These are phyloP conservation scores for Apophysomyces sp. DNA, from an alignment of 371 early-diverging fungal species.

Conservation along the genomic window DNA sequence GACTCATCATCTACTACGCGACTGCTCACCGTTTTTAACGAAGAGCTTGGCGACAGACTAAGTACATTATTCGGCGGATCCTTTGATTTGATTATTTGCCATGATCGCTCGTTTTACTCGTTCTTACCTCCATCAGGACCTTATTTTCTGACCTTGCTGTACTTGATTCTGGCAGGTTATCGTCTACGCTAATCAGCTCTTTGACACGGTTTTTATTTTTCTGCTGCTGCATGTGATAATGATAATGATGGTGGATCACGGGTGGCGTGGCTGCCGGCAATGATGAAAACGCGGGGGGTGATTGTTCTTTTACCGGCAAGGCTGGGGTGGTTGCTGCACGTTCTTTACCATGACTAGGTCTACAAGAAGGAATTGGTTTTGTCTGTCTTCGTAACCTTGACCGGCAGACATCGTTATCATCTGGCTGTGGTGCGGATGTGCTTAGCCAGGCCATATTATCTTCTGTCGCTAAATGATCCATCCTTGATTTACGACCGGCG, in stretches of 20 bases:
- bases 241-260: slow-evolving; percentile 39
- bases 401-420: background rate
- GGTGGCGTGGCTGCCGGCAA: slow-evolving; percentile 13
- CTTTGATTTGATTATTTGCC: background rate
- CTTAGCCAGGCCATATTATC: background rate
- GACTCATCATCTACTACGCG: background rate
- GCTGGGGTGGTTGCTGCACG: background rate
- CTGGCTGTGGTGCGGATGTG: background rate
- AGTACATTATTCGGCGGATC: background rate
- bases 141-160: background rate
- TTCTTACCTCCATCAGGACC: background rate
- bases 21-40: background rate
- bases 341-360: background rate
- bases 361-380: background rate
- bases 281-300: slow-evolving; percentile 15
- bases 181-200: background rate
- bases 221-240: slow-evolving; percentile 24
- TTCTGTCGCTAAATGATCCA: background rate
- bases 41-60: background rate
- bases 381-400: background rate
- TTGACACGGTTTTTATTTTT: background rate
- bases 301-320: background rate
- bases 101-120: background rate
- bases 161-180: background rate
- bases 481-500: background rate